A percentile compares a stretch with the other conserved stretches of the same genome.
Evolutionary conservation across 179 eudicot species (phyloP).

Genomic region (Drosera spatulata): DNA sequence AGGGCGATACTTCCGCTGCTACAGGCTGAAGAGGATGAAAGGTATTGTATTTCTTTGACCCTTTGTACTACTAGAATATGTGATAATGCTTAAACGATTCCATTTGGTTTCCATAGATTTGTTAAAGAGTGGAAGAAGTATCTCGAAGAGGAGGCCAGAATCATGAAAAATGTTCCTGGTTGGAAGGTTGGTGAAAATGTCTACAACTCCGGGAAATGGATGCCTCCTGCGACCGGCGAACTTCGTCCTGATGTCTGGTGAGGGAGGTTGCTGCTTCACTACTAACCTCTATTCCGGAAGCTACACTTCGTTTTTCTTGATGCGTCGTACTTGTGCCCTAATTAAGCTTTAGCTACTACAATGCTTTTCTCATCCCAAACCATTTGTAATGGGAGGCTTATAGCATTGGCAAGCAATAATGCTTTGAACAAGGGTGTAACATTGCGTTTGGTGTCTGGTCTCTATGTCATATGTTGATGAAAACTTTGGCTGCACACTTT

Average conservation of each 20-base stretch:
- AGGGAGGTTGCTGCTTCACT: constrained; percentile 3
- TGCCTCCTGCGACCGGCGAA: constrained; percentile 22
- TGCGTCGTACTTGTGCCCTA: too few species aligned
- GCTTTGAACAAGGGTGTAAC: too few species aligned
- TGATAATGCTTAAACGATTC: background rate
- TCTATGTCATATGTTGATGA: too few species aligned
- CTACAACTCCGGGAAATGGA: constrained; percentile 91
- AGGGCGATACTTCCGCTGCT: constrained; percentile 33
- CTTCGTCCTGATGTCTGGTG: constrained; percentile 96
- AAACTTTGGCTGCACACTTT: too few species aligned
- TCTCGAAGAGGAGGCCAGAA: constrained; percentile 83
- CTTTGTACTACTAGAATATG: background rate
- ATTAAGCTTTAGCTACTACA: too few species aligned
- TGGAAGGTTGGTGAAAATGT: constrained; percentile 99
- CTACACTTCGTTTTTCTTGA: too few species aligned
- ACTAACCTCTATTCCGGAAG: too few species aligned
- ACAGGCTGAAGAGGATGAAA: too few species aligned
- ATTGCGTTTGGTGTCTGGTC: too few species aligned
- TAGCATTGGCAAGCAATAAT: too few species aligned
- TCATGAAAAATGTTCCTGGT: constrained; percentile 96
- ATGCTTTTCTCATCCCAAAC: too few species aligned
- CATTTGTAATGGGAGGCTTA: too few species aligned
- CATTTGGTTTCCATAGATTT: constrained; percentile 32
- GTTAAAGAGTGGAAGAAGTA: constrained; percentile 93
- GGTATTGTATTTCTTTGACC: background rate